A percentile compares a stretch with the other conserved stretches of the same genome.
Conservation (phyloP, 2,329 filamentous ascomycete species). For the Colletotrichum viniferum region DNA sequence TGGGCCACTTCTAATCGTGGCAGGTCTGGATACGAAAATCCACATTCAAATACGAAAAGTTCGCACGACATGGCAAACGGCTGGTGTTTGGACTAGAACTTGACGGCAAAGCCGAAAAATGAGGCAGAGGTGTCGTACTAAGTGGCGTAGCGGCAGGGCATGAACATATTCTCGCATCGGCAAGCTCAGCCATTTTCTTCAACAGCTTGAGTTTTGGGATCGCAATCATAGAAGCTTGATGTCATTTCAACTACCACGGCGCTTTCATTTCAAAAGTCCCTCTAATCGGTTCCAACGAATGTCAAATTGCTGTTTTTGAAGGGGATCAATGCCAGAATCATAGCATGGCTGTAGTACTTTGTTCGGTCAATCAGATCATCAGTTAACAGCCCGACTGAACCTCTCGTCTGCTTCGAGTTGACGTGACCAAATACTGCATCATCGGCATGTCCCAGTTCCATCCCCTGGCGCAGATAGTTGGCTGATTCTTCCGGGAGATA, state of each 20-base stretch:
- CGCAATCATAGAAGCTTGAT: not conserved
- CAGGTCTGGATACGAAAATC: not conserved
- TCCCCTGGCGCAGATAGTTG: conserved; percentile 36
- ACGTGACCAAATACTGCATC: conserved; percentile 39
- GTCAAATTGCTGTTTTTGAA: conserved; percentile 39
- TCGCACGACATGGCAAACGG: not conserved
- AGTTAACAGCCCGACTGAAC: conserved; percentile 45
- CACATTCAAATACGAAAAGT: not conserved
- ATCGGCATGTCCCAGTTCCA: conserved; percentile 45
- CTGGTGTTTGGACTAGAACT: not conserved
- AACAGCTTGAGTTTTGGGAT: not conserved
- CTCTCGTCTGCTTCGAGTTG: conserved; percentile 41
- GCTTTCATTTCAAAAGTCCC: not conserved
- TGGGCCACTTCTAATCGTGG: not conserved
- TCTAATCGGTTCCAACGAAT: conserved; percentile 25
- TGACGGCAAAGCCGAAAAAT: not conserved
- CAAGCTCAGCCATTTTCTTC: not conserved
- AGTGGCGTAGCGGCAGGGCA: not conserved
- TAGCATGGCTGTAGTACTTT: conserved; percentile 41
- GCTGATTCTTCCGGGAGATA: conserved; percentile 42
- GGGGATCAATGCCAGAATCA: conserved; percentile 44
- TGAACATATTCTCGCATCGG: not conserved
- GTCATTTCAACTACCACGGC: not conserved
- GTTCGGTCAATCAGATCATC: conserved; percentile 38
- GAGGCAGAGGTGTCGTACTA: not conserved